Percentiles rank a stretch among this genome's conserved stretches.
Evolutionary conservation across 495 filamentous ascomycete genomes (phyloP).

Genomic region (Penicillium chermesinum): DNA sequence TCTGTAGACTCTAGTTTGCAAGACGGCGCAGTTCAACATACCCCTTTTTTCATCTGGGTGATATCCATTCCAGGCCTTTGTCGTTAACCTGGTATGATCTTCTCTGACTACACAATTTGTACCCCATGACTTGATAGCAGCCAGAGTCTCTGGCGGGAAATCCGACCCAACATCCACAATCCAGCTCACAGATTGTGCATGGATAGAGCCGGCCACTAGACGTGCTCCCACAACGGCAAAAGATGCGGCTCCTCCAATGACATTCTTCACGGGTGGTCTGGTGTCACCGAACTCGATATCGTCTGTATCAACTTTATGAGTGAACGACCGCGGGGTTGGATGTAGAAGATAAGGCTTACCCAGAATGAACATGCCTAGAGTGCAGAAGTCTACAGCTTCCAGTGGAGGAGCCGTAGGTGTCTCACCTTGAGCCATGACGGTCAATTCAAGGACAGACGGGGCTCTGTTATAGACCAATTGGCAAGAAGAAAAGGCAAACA

Average conservation of each 20-base stretch:
- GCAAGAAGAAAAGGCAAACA: not conserved
- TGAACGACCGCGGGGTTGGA: constrained; percentile 4
- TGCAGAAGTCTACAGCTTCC: constrained; percentile 66
- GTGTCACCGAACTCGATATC: constrained; percentile 71
- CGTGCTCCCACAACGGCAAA: constrained; percentile 86
- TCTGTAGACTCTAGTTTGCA: not conserved
- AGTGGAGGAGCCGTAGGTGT: not conserved
- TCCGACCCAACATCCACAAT: constrained; percentile 86
- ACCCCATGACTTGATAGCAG: constrained; percentile 62
- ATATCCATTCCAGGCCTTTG: constrained; percentile 90
- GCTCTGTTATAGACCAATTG: not conserved
- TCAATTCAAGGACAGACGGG: not conserved
- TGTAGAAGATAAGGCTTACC: constrained; percentile 47
- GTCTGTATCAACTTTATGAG: constrained; percentile 48
- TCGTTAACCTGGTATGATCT: constrained; percentile 66
- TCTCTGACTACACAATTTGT: constrained; percentile 66
- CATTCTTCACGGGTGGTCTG: constrained; percentile 56
- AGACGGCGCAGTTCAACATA: constrained; percentile 16
- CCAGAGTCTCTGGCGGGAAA: constrained; percentile 64
- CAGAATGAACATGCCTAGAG: constrained; percentile 94
- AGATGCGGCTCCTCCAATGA: constrained; percentile 81
- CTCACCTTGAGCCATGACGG: constrained; percentile 14
- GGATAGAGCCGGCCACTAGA: constrained; percentile 57
- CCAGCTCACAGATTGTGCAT: constrained; percentile 66
- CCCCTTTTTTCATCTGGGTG: constrained; percentile 52